Conservation (phyloP, 169 alveolate species). For the Plasmodium inui region DNA sequence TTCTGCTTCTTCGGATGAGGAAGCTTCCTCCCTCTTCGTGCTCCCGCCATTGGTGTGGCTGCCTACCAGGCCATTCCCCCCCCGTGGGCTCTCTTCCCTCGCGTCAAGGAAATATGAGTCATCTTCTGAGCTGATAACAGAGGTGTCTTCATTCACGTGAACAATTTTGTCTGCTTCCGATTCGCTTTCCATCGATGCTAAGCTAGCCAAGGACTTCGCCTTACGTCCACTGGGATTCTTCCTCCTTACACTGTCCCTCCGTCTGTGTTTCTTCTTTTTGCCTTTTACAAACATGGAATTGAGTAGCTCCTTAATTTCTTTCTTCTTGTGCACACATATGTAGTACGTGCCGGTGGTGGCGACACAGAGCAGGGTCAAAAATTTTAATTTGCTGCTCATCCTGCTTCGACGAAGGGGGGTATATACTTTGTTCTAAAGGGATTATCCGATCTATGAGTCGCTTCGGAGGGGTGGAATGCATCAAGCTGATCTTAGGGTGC, state of each 20-base stretch:
- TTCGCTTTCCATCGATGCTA: neutral
- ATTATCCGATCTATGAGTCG: neutral
- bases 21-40: neutral
- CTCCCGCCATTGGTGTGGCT: neutral
- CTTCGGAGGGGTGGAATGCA: neutral
- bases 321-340: slow-evolving; percentile 23
- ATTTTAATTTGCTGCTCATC: slow-evolving; percentile 12
- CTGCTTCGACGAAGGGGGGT: neutral
- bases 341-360: slow-evolving; percentile 53
- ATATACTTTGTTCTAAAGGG: neutral
- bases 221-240: neutral
- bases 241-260: neutral
- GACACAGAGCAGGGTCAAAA: slow-evolving; percentile 20
- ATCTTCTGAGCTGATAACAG: neutral
- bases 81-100: neutral
- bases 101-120: slow-evolving; percentile 15
- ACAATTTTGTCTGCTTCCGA: neutral
- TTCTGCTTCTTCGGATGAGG: neutral
- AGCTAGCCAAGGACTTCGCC: neutral
- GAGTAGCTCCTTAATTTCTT: slow-evolving; percentile 2
- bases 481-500: neutral
- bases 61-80: neutral
- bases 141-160: neutral
- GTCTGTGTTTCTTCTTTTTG: slow-evolving; percentile 8
- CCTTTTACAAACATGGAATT: slow-evolving; percentile 2